Percentiles rank a stretch among this genome's conserved stretches.
phyloP scores from a whole-genome alignment of 2,329 filamentous ascomycete species.

The Neonectria punicea region DNA sequence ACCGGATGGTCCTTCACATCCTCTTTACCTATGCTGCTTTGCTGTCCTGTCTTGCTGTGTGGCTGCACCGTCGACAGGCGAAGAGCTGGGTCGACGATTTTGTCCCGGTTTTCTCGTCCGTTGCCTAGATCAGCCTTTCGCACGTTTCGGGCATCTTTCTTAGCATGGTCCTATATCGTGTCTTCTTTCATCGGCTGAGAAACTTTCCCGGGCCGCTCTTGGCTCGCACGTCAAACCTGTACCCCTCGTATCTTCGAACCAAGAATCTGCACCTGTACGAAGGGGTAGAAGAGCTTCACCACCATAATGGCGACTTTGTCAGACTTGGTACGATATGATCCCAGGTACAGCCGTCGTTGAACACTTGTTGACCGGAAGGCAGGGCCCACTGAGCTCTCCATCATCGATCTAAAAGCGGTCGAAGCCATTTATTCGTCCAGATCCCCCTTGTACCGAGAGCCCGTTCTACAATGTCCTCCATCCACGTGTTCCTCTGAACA shows the following conservation, averaged over 20 bases:
- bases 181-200: constrained; percentile 40
- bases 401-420: constrained; percentile 14
- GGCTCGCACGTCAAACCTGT: constrained; percentile 41
- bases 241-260: constrained; percentile 34
- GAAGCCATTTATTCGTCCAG: constrained; percentile 15
- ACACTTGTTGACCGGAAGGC: not conserved
- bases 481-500: constrained; percentile 12
- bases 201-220: constrained; percentile 43
- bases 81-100: not conserved
- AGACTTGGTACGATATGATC: constrained; percentile 13
- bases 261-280: constrained; percentile 38
- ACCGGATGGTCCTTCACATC: constrained; percentile 28
- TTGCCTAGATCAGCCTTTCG: not conserved
- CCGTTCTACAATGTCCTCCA: constrained; percentile 28
- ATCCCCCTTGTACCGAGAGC: constrained; percentile 26
- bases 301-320: constrained; percentile 24
- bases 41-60: not conserved
- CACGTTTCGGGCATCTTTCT: constrained; percentile 11
- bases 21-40: constrained; percentile 10
- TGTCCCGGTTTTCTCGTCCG: not conserved
- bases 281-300: constrained; percentile 38
- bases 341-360: too few species aligned
- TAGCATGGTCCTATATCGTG: constrained; percentile 22
- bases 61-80: not conserved
- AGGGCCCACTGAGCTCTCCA: constrained; percentile 27